Evolutionary conservation across 805 yeast species (phyloP).

Genomic region (Kodamaea fukazawae): DNA sequence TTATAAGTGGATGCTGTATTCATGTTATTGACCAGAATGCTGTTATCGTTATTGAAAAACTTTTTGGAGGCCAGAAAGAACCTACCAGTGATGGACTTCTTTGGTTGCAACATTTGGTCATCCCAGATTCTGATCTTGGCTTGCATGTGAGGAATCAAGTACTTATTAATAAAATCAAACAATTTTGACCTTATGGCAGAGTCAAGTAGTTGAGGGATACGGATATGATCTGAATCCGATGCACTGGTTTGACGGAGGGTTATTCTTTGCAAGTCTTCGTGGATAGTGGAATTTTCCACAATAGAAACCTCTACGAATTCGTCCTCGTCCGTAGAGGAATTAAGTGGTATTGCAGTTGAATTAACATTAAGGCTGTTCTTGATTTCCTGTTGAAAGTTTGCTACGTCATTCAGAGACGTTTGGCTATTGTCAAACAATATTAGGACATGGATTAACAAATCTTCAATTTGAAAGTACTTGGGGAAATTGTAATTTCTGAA

Average conservation of each 20-base stretch:
- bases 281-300: constrained; percentile 42
- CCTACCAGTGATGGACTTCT: constrained; percentile 72
- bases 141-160: constrained; percentile 81
- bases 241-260: constrained; percentile 20
- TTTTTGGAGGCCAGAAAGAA: constrained; percentile 65
- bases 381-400: constrained; percentile 26
- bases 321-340: constrained; percentile 10
- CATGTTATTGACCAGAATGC: constrained; percentile 13
- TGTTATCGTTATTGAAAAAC: constrained; percentile 45
- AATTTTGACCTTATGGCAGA: constrained; percentile 37
- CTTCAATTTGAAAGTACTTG: constrained; percentile 63
- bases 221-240: constrained; percentile 13
- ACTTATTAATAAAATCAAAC: constrained; percentile 47
- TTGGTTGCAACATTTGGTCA: constrained; percentile 72
- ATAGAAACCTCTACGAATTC: constrained; percentile 7
- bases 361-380: constrained; percentile 24
- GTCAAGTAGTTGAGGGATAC: constrained; percentile 39
- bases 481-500: constrained; percentile 54
- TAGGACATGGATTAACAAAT: constrained; percentile 47
- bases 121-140: constrained; percentile 79
- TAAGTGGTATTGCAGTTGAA: constrained; percentile 23
- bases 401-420: constrained; percentile 28
- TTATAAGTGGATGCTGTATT: constrained; percentile 37
- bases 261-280: constrained; percentile 46
- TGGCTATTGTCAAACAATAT: constrained; percentile 27